Evolutionary conservation across 176 grass and related monocot genomes (phyloP).

Genomic region (Puya raimondii): DNA sequence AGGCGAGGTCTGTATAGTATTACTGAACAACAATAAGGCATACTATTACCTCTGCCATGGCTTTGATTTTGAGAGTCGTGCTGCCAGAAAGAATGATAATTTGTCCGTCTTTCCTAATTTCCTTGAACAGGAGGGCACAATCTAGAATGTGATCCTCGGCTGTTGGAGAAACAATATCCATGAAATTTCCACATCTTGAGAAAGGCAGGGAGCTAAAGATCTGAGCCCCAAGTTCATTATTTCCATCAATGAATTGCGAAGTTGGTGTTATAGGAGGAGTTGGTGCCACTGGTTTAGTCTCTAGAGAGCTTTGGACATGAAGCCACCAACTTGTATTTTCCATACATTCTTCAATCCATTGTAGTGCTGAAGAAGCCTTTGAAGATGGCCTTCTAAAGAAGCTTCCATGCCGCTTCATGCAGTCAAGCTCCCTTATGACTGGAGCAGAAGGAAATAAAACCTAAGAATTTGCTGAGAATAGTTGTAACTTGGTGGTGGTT

Average conservation of each 20-base stretch:
- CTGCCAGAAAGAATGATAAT: constrained; percentile 63
- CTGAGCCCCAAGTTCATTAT: constrained; percentile 7
- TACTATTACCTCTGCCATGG: constrained; percentile 74
- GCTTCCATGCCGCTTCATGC: constrained; percentile 61
- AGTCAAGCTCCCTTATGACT: constrained; percentile 88
- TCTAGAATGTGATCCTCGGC: constrained; percentile 69
- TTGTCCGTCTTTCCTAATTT: constrained; percentile 24
- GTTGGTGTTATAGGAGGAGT: constrained; percentile 86
- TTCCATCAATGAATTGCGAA: constrained; percentile 11
- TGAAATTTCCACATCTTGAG: constrained; percentile 28
- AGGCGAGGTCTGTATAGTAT: too few relatives aligned
- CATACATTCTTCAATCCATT: constrained; percentile 90
- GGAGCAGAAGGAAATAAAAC: not conserved
- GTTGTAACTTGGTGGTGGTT: not conserved
- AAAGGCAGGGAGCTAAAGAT: constrained; percentile 34
- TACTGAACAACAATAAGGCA: too few relatives aligned
- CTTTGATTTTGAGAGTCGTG: constrained; percentile 79
- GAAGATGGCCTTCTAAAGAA: constrained; percentile 41
- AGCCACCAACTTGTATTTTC: constrained; percentile 67
- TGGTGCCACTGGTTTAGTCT: constrained; percentile 48
- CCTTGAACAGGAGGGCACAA: constrained; percentile 48
- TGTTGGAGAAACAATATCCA: constrained; percentile 47
- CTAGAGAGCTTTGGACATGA: constrained; percentile 68
- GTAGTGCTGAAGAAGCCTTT: constrained; percentile 59
- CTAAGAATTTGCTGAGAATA: not conserved